Percentiles rank a stretch among this genome's conserved stretches.
Conservation (phyloP, 495 filamentous ascomycete species). For the Neurospora terricola region DNA sequence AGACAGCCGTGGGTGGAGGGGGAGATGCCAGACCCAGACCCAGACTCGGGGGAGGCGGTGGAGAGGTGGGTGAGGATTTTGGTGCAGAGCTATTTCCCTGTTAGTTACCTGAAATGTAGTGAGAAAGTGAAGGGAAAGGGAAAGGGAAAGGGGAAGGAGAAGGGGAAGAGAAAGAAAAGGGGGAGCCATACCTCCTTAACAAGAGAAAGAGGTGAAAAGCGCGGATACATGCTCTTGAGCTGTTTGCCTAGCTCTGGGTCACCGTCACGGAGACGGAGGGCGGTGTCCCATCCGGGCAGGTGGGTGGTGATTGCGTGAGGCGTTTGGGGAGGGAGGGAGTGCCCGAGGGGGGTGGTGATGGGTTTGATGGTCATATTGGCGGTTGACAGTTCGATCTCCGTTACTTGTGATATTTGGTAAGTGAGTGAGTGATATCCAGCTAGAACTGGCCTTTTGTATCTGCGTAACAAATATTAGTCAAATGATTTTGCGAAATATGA, state of each 20-base stretch:
- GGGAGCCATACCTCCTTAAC: conserved; percentile 16
- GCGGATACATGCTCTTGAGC: conserved; percentile 32
- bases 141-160: neutral
- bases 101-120: neutral
- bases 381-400: neutral
- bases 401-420: no score
- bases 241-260: conserved; percentile 18
- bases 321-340: conserved; percentile 31
- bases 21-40: neutral
- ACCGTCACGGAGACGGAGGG: conserved; percentile 19
- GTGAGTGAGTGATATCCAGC: neutral
- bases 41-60: conserved; percentile 4
- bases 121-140: neutral
- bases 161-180: neutral
- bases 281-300: conserved; percentile 23
- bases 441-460: neutral
- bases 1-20: conserved; percentile 17
- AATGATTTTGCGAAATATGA: no score
- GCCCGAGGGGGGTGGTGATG: conserved; percentile 25
- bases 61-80: conserved; percentile 15
- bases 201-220: conserved; percentile 27
- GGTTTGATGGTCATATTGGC: conserved; percentile 20
- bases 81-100: conserved; percentile 12
- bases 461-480: neutral
- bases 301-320: conserved; percentile 32